A percentile compares a stretch with the other conserved stretches of the same genome.
Evolutionary conservation across 352 stramenopile species (phyloP).

Genomic region (Phytopythium oedochilum): DNA sequence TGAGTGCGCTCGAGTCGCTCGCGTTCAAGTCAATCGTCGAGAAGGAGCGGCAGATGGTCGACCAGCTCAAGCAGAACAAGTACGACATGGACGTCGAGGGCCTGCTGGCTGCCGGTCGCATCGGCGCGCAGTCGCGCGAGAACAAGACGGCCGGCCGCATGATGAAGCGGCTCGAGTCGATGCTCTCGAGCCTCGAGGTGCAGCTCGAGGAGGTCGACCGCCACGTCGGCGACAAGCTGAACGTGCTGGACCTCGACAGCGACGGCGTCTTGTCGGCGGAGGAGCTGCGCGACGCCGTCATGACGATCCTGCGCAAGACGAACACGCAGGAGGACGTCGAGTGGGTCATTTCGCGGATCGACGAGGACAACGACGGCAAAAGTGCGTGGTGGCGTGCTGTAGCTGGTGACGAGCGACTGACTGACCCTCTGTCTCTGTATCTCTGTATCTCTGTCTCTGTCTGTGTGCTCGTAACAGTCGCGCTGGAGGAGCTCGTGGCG

Average conservation of each 20-base stretch:
- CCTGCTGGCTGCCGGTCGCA: conserved; percentile 69
- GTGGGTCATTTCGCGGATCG: conserved; percentile 92
- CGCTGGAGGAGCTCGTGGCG: conserved; percentile 89
- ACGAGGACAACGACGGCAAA: conserved; percentile 88
- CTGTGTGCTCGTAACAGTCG: conserved; percentile 55
- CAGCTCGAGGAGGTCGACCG: conserved; percentile 94
- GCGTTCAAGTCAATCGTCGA: conserved; percentile 86
- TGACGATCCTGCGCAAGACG: conserved; percentile 92
- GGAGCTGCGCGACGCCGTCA: conserved; percentile 94
- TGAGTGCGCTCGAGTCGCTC: conserved; percentile 78
- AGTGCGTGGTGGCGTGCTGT: conserved; percentile 57
- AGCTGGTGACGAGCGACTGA: not conserved
- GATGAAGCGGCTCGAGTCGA: conserved; percentile 91
- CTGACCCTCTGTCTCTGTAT: not conserved
- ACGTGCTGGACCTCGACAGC: conserved; percentile 96
- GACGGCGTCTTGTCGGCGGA: conserved; percentile 94
- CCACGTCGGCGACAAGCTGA: conserved; percentile 97
- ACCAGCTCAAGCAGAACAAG: conserved; percentile 85
- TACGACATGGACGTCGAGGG: conserved; percentile 87
- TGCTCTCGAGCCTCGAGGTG: conserved; percentile 93
- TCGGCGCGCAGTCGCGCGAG: conserved; percentile 71
- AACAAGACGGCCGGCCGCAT: conserved; percentile 90
- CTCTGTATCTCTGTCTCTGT: conserved; percentile 10
- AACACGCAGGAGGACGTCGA: conserved; percentile 95
- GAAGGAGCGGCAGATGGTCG: conserved; percentile 81